Evolutionary conservation across 371 early-diverging fungal species (phyloP).

Genomic region (Choanephora cucurbitarum): DNA sequence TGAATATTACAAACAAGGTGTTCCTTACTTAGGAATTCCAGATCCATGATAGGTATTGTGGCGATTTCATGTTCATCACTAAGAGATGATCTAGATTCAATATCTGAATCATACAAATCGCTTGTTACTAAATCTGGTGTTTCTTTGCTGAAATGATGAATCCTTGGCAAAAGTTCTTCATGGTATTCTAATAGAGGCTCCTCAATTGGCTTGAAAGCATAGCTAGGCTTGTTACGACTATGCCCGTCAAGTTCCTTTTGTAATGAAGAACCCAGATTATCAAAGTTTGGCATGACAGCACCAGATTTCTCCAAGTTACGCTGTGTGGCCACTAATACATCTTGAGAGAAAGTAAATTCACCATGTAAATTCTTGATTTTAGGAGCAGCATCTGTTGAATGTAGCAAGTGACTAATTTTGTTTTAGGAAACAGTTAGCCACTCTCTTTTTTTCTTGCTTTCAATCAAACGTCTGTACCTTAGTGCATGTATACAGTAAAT

Average conservation of each 20-base stretch:
- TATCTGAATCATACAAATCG: conserved; percentile 23
- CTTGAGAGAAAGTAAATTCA: conserved; percentile 87
- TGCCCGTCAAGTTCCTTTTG: conserved; percentile 61
- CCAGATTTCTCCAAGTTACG: conserved; percentile 82
- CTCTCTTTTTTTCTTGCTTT: too few relatives aligned
- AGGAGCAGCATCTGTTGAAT: conserved; percentile 83
- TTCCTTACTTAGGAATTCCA: neutral
- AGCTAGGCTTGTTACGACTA: neutral
- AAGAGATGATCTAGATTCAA: conserved; percentile 17
- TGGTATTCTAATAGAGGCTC: conserved; percentile 10
- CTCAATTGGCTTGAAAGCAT: conserved; percentile 19
- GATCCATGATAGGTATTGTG: conserved; percentile 15
- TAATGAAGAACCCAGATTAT: conserved; percentile 72
- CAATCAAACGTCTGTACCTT: too few relatives aligned
- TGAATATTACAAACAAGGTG: too few relatives aligned
- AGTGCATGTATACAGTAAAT: conserved; percentile 99
- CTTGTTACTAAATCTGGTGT: conserved; percentile 5
- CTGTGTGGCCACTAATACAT: conserved; percentile 83
- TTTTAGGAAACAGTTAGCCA: too few relatives aligned
- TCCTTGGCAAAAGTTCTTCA: neutral
- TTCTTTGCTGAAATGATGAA: neutral
- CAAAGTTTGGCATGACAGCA: conserved; percentile 82
- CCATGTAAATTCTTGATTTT: conserved; percentile 92
- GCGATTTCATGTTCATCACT: conserved; percentile 8
- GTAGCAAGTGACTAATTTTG: conserved; percentile 91